Evolutionary conservation across 2,329 filamentous ascomycete species (phyloP), one percentile per base, ranked within the genome.

Genomic region (Trichoderma sp.): DNA sequence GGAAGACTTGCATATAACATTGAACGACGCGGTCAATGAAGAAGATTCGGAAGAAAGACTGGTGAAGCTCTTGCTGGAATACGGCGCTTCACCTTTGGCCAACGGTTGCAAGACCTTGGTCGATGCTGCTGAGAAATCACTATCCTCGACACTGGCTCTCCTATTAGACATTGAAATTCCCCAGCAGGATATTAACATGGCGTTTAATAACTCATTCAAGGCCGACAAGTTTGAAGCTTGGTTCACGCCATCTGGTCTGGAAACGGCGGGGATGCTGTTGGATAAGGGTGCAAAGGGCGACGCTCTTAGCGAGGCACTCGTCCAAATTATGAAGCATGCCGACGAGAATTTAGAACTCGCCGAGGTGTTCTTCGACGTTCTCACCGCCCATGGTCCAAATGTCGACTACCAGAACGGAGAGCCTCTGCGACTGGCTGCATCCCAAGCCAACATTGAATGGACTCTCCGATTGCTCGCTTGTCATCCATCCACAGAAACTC

Each of bases 11-110:
- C 83, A 89, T 73, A 81, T 84, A 7, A 82, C 84, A 0, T 78
- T 90, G 21, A 84, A 84, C 73, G 84, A 86, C 69, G 86, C 84
- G 0, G 83, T 89, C 8, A 87, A 86, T n/a, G 85, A 87, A 73
- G 82, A 88, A 24, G 82, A 86, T 8, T 82, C 83, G 0, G 86
- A 88, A 60, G 79, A 84, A 43, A 79, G 82, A 3, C 80, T 84
- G 3, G 82, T 88, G 3, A 80, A 82, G 51, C 78, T 88, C 3
- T 79, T 89, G 6, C 78, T 89, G 4, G 78, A 80, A 2, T 81
- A 86, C 43, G 85, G 88, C 0, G 88, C 87, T 32, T 89, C 86
- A 0, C 85, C 87, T 0, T 78, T 84, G 5, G 81, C 82, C 0
- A 87, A 88, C 68, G 82, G 82, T 28, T 88, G 86, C 77, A 84